Percentiles rank a stretch among this genome's conserved stretches.
phyloP scores from a whole-genome alignment of 768 basidiomycete species.

The Russula sp. region DNA sequence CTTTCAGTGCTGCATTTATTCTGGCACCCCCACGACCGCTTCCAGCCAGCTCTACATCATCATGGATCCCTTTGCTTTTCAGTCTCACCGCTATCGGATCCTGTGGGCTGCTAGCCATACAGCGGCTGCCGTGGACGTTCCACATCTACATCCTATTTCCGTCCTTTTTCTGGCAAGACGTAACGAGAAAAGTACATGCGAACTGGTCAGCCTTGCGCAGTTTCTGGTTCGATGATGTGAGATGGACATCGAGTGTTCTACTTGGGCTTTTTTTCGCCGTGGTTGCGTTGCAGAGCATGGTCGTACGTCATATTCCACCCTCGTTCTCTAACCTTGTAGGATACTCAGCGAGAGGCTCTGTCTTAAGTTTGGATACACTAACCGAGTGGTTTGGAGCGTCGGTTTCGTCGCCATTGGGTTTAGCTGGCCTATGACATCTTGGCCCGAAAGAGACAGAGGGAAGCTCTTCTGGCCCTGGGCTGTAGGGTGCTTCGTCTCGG shows the following conservation, averaged over 20 bases:
- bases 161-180: conserved; percentile 71
- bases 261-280: conserved; percentile 39
- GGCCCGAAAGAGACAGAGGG: conserved; percentile 40
- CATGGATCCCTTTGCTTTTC: conserved; percentile 24
- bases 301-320: conserved; percentile 46
- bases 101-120: conserved; percentile 55
- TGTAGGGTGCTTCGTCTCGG: conserved; percentile 50
- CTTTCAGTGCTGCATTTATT: conserved; percentile 59
- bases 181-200: conserved; percentile 31
- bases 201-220: background rate
- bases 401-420: conserved; percentile 59
- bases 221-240: conserved; percentile 1
- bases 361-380: conserved; percentile 64
- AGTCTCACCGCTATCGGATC: conserved; percentile 40
- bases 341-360: conserved; percentile 7
- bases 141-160: conserved; percentile 76
- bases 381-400: conserved; percentile 68
- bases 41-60: conserved; percentile 1
- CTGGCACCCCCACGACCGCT: conserved; percentile 42
- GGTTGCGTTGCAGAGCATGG: conserved; percentile 61
- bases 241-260: conserved; percentile 27
- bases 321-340: background rate
- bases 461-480: conserved; percentile 45
- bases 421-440: conserved; percentile 60
- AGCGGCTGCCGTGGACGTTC: conserved; percentile 66